Evolutionary conservation across 1,139 yeast genomes (phyloP).

Genomic region (Debaryomyces sp.): DNA sequence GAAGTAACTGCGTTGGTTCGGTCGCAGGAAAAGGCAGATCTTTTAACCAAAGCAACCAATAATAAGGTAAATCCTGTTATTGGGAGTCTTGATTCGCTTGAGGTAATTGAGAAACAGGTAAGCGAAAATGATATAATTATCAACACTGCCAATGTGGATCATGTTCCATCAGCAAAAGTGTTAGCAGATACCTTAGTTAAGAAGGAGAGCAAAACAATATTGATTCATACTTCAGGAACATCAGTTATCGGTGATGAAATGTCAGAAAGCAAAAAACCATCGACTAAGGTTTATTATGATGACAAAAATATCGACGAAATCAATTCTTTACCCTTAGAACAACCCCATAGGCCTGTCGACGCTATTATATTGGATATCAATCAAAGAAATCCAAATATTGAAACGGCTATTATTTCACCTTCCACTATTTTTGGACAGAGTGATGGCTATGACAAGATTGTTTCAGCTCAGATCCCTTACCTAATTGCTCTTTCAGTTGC

Average conservation of each 20-base stretch:
- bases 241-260: conserved; percentile 33
- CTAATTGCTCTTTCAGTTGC: conserved; percentile 24
- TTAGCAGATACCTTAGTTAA: conserved; percentile 20
- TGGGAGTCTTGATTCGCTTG: conserved; percentile 26
- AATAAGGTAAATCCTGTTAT: conserved; percentile 18
- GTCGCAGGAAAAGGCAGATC: conserved; percentile 24
- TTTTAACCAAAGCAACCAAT: conserved; percentile 22
- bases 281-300: conserved; percentile 33
- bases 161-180: conserved; percentile 31
- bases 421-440: conserved; percentile 29
- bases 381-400: conserved; percentile 23
- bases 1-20: conserved; percentile 30
- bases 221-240: conserved; percentile 46
- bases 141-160: conserved; percentile 42
- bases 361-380: conserved; percentile 30
- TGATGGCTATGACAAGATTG: conserved; percentile 33
- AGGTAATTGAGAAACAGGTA: conserved; percentile 24
- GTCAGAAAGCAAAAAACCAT: conserved; percentile 20
- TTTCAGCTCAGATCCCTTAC: conserved; percentile 37
- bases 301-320: conserved; percentile 30
- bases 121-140: conserved; percentile 30
- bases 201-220: conserved; percentile 25
- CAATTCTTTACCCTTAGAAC: conserved; percentile 27
- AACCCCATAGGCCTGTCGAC: conserved; percentile 44
- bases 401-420: conserved; percentile 27